These are phyloP conservation scores for Neurospora sp. DNA, from an alignment of 495 filamentous ascomycete species.

Conservation along the genomic window DNA sequence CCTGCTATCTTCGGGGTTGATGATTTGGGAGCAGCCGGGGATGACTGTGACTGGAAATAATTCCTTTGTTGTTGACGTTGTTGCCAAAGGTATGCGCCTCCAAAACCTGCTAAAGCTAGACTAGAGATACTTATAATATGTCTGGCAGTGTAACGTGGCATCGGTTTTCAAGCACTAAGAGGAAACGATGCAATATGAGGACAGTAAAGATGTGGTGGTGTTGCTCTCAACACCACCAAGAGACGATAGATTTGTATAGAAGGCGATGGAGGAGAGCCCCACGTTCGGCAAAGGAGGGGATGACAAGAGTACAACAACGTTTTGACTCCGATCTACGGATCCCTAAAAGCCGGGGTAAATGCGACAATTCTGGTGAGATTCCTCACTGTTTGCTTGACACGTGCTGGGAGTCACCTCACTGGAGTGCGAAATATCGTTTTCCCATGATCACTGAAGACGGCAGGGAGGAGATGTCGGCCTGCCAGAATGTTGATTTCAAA, in stretches of 20 bases:
- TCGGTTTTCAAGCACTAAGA: not conserved
- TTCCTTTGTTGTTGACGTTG: not conserved
- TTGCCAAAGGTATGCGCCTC: constrained; percentile 12
- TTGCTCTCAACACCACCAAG: not conserved
- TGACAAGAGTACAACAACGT: not conserved
- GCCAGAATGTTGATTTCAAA: not conserved
- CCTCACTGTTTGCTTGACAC: not conserved
- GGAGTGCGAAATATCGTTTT: not conserved
- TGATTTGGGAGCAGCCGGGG: not conserved
- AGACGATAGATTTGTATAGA: not conserved
- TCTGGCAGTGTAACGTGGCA: not conserved
- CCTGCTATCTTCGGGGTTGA: not conserved
- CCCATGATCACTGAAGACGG: not conserved
- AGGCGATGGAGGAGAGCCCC: not conserved
- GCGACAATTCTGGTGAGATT: not conserved
- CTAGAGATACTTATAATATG: constrained; percentile 11
- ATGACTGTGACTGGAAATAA: not conserved
- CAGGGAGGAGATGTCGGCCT: not conserved
- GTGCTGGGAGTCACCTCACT: not conserved
- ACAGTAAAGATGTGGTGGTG: not conserved
- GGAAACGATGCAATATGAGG: not conserved
- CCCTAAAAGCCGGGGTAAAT: not conserved
- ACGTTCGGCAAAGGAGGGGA: not conserved
- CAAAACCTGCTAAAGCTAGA: constrained; percentile 10
- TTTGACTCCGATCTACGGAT: not conserved